Conservation (phyloP, 2,329 filamentous ascomycete species). For the Nemania abortiva region DNA sequence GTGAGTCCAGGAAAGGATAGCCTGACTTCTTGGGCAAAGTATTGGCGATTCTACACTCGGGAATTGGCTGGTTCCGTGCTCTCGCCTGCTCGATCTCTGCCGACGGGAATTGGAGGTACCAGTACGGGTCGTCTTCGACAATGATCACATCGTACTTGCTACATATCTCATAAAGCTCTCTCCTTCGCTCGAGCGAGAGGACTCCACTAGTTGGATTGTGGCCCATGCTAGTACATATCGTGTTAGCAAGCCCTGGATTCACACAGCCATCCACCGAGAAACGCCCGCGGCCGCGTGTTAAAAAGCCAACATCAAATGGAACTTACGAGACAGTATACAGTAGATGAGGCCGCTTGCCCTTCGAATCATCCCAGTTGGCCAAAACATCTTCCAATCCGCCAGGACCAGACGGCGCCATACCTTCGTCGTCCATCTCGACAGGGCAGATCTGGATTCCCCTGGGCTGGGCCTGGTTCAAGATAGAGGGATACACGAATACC, state of each 20-base stretch:
- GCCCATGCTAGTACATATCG: slow-evolving; percentile 69
- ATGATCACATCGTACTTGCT: slow-evolving; percentile 90
- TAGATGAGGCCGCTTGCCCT: slow-evolving; percentile 81
- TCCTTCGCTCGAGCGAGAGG: slow-evolving; percentile 78
- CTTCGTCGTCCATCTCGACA: slow-evolving; percentile 81
- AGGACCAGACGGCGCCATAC: slow-evolving; percentile 80
- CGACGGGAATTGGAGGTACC: slow-evolving; percentile 90
- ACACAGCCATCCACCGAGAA: slow-evolving; percentile 34
- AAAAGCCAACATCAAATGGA: background rate
- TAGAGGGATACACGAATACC: slow-evolving; percentile 83
- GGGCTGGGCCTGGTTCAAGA: slow-evolving; percentile 74
- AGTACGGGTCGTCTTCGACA: slow-evolving; percentile 94
- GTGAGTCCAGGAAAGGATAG: slow-evolving; percentile 82
- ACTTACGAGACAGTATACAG: slow-evolving; percentile 91
- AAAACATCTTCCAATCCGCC: slow-evolving; percentile 83
- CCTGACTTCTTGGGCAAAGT: slow-evolving; percentile 63
- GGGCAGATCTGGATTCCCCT: slow-evolving; percentile 79
- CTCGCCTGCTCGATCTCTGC: slow-evolving; percentile 67
- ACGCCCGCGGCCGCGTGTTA: background rate
- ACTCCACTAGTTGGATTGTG: slow-evolving; percentile 89
- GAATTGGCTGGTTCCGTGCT: slow-evolving; percentile 56
- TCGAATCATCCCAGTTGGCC: slow-evolving; percentile 81
- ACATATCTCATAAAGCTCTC: slow-evolving; percentile 83
- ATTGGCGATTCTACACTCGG: slow-evolving; percentile 50
- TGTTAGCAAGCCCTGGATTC: slow-evolving; percentile 19